phyloP scores from a whole-genome alignment of 2,329 filamentous ascomycete species.

The Diaporthe capsici region DNA sequence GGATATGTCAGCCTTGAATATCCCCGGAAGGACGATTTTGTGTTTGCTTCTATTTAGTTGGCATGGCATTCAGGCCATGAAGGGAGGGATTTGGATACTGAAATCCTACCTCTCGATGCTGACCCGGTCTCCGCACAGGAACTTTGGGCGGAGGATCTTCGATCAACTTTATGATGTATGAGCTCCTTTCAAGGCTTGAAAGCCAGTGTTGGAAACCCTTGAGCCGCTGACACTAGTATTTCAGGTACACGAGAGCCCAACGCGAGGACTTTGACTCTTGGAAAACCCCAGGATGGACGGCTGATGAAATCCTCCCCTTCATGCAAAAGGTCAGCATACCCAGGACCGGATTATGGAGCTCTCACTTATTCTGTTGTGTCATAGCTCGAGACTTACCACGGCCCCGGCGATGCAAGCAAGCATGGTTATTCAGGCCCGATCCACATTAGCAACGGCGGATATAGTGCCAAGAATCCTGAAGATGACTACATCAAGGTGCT shows the following conservation, averaged over 20 bases:
- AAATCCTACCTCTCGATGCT: background rate
- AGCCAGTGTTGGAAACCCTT: too few species aligned
- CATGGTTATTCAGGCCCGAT: slow-evolving; percentile 65
- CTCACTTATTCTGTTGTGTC: background rate
- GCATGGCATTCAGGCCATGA: background rate
- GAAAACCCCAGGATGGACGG: slow-evolving; percentile 47
- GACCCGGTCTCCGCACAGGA: background rate
- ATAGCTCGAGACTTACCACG: slow-evolving; percentile 46
- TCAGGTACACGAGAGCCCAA: slow-evolving; percentile 48
- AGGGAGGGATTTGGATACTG: background rate
- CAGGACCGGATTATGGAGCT: background rate
- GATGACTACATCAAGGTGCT: slow-evolving; percentile 62
- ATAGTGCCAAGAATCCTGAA: slow-evolving; percentile 52
- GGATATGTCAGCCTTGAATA: too few species aligned
- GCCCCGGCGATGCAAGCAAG: slow-evolving; percentile 45
- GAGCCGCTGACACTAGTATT: background rate
- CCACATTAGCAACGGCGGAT: slow-evolving; percentile 63
- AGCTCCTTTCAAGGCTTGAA: background rate
- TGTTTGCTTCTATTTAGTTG: background rate
- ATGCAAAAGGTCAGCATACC: slow-evolving; percentile 57
- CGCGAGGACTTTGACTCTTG: slow-evolving; percentile 49
- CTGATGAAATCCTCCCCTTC: slow-evolving; percentile 59
- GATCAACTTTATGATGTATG: slow-evolving; percentile 61
- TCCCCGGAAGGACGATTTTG: too few species aligned
- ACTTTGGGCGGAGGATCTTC: slow-evolving; percentile 67